Conservation (phyloP, 2,329 filamentous ascomycete species). For the Apiospora saccharicola region DNA sequence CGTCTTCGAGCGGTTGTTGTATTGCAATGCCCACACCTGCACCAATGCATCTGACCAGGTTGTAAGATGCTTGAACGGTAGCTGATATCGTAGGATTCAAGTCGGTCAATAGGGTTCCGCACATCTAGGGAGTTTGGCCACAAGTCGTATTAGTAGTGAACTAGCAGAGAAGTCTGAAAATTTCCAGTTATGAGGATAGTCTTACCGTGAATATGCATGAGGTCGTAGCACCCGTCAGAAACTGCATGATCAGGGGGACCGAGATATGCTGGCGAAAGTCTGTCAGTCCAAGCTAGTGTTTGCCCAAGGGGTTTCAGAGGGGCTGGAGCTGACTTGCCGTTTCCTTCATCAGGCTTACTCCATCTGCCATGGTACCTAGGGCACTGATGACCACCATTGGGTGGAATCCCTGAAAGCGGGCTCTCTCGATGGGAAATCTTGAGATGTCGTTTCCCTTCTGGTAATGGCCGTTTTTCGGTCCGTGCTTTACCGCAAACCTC, state of each 20-base stretch:
- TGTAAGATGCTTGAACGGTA: not conserved
- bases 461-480: not conserved
- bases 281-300: not conserved
- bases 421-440: not conserved
- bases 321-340: not conserved
- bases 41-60: not conserved
- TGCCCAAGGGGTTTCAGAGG: not conserved
- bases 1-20: not conserved
- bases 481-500: not conserved
- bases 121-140: not conserved
- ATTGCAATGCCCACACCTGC: not conserved
- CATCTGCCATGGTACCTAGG: not conserved
- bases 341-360: not conserved
- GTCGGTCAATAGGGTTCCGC: constrained; percentile 5
- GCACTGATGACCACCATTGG: not conserved
- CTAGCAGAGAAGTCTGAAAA: not conserved
- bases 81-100: not conserved
- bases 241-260: not conserved
- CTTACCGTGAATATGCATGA: not conserved
- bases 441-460: not conserved
- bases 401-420: not conserved
- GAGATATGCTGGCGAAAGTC: not conserved
- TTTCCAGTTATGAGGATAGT: not conserved
- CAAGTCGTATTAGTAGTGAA: too few species aligned
- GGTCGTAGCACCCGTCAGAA: not conserved